Evolutionary conservation across 257 asterid species (phyloP), one percentile per base, ranked within the genome.

Genomic region (Fraxinus cuspidata): DNA sequence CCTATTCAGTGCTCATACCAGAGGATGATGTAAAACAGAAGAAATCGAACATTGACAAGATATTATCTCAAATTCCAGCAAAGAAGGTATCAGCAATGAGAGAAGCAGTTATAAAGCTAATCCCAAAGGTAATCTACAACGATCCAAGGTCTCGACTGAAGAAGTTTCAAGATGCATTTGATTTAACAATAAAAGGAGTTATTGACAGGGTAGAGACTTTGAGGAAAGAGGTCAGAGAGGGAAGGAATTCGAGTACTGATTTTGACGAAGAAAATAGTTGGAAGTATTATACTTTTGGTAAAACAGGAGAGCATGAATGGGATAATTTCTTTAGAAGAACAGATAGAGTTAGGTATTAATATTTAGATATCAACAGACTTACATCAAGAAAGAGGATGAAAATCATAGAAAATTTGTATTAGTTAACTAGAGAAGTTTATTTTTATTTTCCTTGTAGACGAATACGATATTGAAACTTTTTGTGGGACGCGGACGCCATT

Each of bases 1-100:
- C n/a, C 10, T 81, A 77, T 72, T 81, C 84, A 16, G 81, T 81
- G 53, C 44, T 63, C 71, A 77, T 81, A 70, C 71, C 81, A 5
- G 81, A 77, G 77, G 77, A 72, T 21, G 73, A n/a, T 2, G 51
- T 81, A 40, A 44, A 67, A 51, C 13, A 58, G 35, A 70, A 42
- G 38, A 71, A 75, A 29, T 49, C 58, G 4, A 75, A 47, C 42
- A 76, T 81, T 19, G 81, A 71, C 32, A 63, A 64, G 64, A 42
- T 75, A 75, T 64, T 75, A 49, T 47, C 25, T 25, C 31, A 10
- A 75, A 60, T 34, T 2, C 15, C 79, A 4, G 79, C 25, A 27
- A 25, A 32, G 15, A 47, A 75, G 16, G 38, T 75, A 16, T 15
- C 68, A 34, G 72, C 72, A 10, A 75, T 75, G 79, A 75, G 79